These are phyloP conservation scores for Carex kokanica DNA, from an alignment of 176 grass and related monocot genomes.

Conservation along the genomic window DNA sequence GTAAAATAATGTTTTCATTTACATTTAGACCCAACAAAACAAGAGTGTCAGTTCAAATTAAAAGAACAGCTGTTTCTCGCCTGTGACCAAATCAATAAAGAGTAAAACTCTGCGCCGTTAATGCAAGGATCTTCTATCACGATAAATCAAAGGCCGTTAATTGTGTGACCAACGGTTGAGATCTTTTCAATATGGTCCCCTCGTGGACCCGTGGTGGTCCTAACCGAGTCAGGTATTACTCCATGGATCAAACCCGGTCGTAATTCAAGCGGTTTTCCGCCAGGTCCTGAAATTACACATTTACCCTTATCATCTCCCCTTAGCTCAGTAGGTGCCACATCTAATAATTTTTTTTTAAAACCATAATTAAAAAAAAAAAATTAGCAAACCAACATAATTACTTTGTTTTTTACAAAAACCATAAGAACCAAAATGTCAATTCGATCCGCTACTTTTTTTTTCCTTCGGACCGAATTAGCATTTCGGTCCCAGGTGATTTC, in stretches of 20 bases:
- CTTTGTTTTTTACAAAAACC: too few relatives aligned
- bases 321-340: background rate
- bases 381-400: too few relatives aligned
- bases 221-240: conserved; percentile 2
- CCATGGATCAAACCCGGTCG: background rate
- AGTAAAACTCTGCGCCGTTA: background rate
- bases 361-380: too few relatives aligned
- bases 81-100: background rate
- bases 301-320: background rate
- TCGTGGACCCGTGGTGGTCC: background rate
- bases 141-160: background rate
- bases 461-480: too few relatives aligned
- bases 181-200: background rate
- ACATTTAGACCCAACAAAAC: background rate
- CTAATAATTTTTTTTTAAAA: too few relatives aligned
- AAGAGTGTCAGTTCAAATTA: conserved; percentile 11
- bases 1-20: background rate
- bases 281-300: background rate
- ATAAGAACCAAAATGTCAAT: too few relatives aligned
- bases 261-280: background rate
- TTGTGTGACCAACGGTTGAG: background rate
- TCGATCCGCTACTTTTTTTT: too few relatives aligned
- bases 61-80: background rate
- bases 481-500: too few relatives aligned
- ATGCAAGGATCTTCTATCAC: background rate